phyloP scores from a whole-genome alignment of 768 basidiomycete species.

The Xerocomellus dryophilus region DNA sequence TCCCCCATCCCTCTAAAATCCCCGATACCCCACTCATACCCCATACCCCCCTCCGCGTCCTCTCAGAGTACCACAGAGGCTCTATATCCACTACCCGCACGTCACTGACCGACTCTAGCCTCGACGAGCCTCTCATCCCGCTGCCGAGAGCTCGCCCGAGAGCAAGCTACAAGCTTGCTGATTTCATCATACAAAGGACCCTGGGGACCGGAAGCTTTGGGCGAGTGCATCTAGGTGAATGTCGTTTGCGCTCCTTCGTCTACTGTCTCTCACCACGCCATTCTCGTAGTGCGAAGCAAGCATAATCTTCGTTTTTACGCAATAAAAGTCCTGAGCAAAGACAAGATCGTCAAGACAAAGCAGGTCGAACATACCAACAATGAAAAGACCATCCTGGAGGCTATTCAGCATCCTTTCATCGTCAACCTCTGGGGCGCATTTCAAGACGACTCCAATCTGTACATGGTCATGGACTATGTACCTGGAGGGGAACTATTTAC shows the following conservation, averaged over 20 bases:
- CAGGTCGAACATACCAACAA: slow-evolving; percentile 98
- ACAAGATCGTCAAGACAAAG: slow-evolving; percentile 87
- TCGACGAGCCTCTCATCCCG: slow-evolving; percentile 33
- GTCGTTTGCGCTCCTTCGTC: neutral
- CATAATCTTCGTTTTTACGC: slow-evolving; percentile 96
- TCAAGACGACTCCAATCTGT: slow-evolving; percentile 88
- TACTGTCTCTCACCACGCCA: neutral
- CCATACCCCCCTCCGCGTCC: slow-evolving; percentile 24
- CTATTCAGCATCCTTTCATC: slow-evolving; percentile 88
- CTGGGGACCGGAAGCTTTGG: slow-evolving; percentile 97
- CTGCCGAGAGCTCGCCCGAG: slow-evolving; percentile 47
- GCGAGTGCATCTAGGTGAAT: slow-evolving; percentile 86
- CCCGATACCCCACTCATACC: slow-evolving; percentile 3
- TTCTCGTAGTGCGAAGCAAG: slow-evolving; percentile 70
- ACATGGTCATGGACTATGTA: slow-evolving; percentile 98
- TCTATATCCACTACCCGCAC: slow-evolving; percentile 69
- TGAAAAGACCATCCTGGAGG: slow-evolving; percentile 82
- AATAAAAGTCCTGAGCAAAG: slow-evolving; percentile 92
- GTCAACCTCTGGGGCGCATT: slow-evolving; percentile 96
- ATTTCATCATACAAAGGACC: slow-evolving; percentile 80
- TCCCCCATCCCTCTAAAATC: slow-evolving; percentile 1
- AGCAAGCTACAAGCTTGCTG: slow-evolving; percentile 66
- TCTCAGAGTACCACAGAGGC: slow-evolving; percentile 53
- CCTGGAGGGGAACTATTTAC: slow-evolving; percentile 97
- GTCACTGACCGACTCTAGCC: slow-evolving; percentile 51